phyloP scores from a whole-genome alignment of 371 early-diverging fungal genomes.

The Batkoa obscura region DNA sequence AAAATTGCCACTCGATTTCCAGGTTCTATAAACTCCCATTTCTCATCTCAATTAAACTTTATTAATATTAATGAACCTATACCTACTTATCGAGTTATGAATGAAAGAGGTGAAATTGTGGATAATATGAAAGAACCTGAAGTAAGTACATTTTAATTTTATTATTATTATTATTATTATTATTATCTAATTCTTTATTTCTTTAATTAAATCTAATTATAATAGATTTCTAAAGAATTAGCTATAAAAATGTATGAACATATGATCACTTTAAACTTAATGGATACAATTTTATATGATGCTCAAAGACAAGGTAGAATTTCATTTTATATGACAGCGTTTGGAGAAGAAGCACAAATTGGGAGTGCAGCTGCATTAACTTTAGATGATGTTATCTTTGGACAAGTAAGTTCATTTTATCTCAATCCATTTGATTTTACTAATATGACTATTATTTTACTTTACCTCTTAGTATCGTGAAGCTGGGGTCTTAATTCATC shows the following conservation, averaged over 20 bases:
- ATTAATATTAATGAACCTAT: slow-evolving; percentile 36
- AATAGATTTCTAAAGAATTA: slow-evolving; percentile 46
- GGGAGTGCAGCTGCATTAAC: slow-evolving; percentile 79
- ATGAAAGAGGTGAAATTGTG: slow-evolving; percentile 59
- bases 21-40: slow-evolving; percentile 31
- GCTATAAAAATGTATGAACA: slow-evolving; percentile 63
- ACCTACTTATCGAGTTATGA: slow-evolving; percentile 86
- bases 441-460: neutral
- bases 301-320: slow-evolving; percentile 97
- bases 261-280: slow-evolving; percentile 74
- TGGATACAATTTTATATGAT: slow-evolving; percentile 89
- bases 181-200: no score
- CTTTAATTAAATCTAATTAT: no score
- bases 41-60: slow-evolving; percentile 21
- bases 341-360: slow-evolving; percentile 92
- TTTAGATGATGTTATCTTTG: slow-evolving; percentile 71
- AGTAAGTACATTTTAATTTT: slow-evolving; percentile 12
- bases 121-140: slow-evolving; percentile 54
- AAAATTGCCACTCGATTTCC: slow-evolving; percentile 24
- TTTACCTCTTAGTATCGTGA: slow-evolving; percentile 68
- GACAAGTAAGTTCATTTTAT: slow-evolving; percentile 37
- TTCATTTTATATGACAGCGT: slow-evolving; percentile 95
- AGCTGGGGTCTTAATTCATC: slow-evolving; percentile 76
- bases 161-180: neutral
- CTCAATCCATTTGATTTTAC: neutral